A percentile compares a stretch with the other conserved stretches of the same genome.
Conservation (phyloP, 2,329 filamentous ascomycete genomes). For the Clonostachys rhizophaga region DNA sequence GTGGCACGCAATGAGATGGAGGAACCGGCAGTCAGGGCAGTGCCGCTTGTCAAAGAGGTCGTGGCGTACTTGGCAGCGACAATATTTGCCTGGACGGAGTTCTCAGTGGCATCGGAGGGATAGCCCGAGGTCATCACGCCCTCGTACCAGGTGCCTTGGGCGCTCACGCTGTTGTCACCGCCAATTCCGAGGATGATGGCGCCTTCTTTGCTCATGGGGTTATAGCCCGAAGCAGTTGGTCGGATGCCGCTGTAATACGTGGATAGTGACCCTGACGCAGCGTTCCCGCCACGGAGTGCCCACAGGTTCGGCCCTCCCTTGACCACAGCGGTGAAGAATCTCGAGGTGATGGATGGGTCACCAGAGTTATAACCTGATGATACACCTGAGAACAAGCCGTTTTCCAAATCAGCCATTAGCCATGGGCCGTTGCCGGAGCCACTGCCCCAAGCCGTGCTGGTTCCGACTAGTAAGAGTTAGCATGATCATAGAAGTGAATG, state of each 20-base stretch:
- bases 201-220: slow-evolving; percentile 61
- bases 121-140: slow-evolving; percentile 61
- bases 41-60: too few species aligned
- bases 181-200: slow-evolving; percentile 65
- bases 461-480: too few species aligned
- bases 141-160: slow-evolving; percentile 61
- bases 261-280: slow-evolving; percentile 45
- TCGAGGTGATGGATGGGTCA: slow-evolving; percentile 45
- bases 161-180: slow-evolving; percentile 58
- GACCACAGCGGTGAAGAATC: slow-evolving; percentile 52
- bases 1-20: too few species aligned
- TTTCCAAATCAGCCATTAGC: slow-evolving; percentile 67
- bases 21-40: too few species aligned
- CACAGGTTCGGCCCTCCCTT: slow-evolving; percentile 54
- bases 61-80: slow-evolving; percentile 52
- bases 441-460: slow-evolving; percentile 38
- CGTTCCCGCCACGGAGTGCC: slow-evolving; percentile 55
- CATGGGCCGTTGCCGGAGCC: slow-evolving; percentile 58
- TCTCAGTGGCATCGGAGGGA: slow-evolving; percentile 54
- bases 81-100: slow-evolving; percentile 54
- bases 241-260: slow-evolving; percentile 56
- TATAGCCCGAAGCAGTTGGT: slow-evolving; percentile 38
- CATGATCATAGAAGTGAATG: too few species aligned
- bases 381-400: slow-evolving; percentile 57
- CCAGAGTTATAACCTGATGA: slow-evolving; percentile 38